Percentiles rank a stretch among this genome's conserved stretches.
These are phyloP conservation scores for Jaltomata sinuosa DNA, from an alignment of 257 asterid species.

Conservation along the genomic window DNA sequence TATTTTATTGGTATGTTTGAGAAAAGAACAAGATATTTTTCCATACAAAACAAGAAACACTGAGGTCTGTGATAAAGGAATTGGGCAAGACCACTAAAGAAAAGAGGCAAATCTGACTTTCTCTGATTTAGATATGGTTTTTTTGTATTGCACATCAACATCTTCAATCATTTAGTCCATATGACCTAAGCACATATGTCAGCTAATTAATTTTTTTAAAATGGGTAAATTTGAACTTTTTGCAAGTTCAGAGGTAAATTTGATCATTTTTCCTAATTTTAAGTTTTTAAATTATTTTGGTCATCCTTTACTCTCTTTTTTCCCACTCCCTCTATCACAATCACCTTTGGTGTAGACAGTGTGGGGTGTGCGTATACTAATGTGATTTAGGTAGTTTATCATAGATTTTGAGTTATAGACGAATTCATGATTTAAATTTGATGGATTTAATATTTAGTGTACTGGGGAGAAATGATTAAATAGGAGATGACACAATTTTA, in stretches of 20 bases:
- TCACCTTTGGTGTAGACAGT: background rate
- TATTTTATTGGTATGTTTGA: background rate
- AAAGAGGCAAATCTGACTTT: background rate
- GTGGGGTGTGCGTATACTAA: background rate
- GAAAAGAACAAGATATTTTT: background rate
- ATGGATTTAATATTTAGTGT: background rate
- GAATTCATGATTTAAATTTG: background rate
- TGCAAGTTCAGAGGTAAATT: too few species aligned
- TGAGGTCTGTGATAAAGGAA: background rate
- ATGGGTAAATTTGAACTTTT: too few species aligned
- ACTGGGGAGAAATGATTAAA: too few species aligned
- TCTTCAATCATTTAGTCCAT: background rate
- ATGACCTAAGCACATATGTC: background rate
- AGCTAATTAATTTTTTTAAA: background rate
- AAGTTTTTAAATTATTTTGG: background rate
- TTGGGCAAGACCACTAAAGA: background rate
- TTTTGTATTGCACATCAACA: background rate
- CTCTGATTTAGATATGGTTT: background rate
- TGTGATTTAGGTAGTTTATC: background rate
- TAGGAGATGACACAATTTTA: too few species aligned
- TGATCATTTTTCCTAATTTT: background rate
- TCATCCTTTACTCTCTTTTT: background rate
- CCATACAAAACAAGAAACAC: background rate
- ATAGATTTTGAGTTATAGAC: background rate
- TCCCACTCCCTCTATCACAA: background rate